phyloP scores from a whole-genome alignment of 192 early-diverging fungal species.

The Coemansia sp. region DNA sequence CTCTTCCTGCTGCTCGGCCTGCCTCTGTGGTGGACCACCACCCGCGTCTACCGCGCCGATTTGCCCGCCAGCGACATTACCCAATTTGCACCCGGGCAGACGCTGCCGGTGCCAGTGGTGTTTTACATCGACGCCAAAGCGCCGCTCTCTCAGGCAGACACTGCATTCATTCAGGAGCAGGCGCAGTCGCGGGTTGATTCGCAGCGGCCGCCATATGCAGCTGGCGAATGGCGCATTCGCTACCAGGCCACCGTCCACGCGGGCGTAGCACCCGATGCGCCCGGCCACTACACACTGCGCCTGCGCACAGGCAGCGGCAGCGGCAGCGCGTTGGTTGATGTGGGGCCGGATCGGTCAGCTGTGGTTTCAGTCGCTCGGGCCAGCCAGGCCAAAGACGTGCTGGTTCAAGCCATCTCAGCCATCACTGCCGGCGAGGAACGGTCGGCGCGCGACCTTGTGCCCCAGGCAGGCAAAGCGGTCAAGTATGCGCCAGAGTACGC shows the following conservation, averaged over 20 bases:
- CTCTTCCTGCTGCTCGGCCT: conserved; percentile 32
- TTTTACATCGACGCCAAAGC: conserved; percentile 27
- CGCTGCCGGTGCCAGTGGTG: conserved; percentile 19
- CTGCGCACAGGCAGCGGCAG: conserved; percentile 5
- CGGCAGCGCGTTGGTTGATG: background rate
- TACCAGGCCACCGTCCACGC: conserved; percentile 2
- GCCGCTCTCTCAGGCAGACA: conserved; percentile 1
- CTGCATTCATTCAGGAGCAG: background rate
- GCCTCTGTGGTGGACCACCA: conserved; percentile 53
- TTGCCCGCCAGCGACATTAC: conserved; percentile 27
- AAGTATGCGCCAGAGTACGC: conserved; percentile 87
- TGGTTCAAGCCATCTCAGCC: conserved; percentile 2
- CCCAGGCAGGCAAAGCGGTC: conserved; percentile 25
- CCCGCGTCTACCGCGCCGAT: conserved; percentile 49
- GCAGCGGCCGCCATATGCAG: conserved; percentile 5
- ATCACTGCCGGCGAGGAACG: conserved; percentile 33
- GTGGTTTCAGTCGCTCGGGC: conserved; percentile 3
- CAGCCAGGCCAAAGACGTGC: background rate
- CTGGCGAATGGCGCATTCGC: conserved; percentile 21
- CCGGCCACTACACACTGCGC: conserved; percentile 38
- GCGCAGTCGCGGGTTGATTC: conserved; percentile 13
- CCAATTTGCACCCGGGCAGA: conserved; percentile 9
- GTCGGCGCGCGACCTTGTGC: conserved; percentile 5
- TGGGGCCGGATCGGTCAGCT: conserved; percentile 5
- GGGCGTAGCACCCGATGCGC: conserved; percentile 8